Evolutionary conservation across 345 rosid species (phyloP).

Genomic region (Corchorus olitorius): DNA sequence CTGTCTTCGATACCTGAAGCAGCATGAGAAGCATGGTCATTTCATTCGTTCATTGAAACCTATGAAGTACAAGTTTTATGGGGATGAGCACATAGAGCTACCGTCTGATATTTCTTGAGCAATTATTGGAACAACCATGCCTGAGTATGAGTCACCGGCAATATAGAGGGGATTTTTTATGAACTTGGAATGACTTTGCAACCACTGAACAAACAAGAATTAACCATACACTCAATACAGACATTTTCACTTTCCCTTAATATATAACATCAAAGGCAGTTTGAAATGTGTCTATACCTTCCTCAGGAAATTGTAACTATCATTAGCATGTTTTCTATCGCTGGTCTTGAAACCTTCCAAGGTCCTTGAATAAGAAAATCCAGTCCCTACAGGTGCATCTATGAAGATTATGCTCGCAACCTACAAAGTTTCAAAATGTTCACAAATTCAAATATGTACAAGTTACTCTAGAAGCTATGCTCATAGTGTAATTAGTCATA

Average conservation of each 20-base stretch:
- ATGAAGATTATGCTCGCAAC: slow-evolving; percentile 26
- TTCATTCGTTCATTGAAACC: neutral
- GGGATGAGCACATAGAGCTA: neutral
- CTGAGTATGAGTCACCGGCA: slow-evolving; percentile 29
- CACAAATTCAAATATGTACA: no score
- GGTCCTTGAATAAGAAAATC: slow-evolving; percentile 27
- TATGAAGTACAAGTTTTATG: neutral
- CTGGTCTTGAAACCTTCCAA: slow-evolving; percentile 6
- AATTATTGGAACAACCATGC: slow-evolving; percentile 20
- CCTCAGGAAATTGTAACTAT: slow-evolving; percentile 10
- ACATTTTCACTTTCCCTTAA: neutral
- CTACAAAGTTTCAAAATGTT: neutral
- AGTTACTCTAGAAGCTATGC: neutral
- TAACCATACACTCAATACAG: neutral
- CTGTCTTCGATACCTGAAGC: slow-evolving; percentile 21
- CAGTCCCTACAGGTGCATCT: slow-evolving; percentile 27
- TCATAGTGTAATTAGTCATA: no score
- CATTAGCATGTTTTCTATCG: neutral
- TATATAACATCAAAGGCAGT: neutral
- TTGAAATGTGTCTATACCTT: neutral
- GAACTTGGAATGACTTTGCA: slow-evolving; percentile 18
- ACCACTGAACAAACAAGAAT: slow-evolving; percentile 20
- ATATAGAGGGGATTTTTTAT: slow-evolving; percentile 12
- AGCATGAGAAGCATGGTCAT: slow-evolving; percentile 15
- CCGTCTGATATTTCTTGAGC: slow-evolving; percentile 20